These are phyloP conservation scores for Ceratobasidium sp. DNA, from an alignment of 1,284 basidiomycete genomes.

Conservation along the genomic window DNA sequence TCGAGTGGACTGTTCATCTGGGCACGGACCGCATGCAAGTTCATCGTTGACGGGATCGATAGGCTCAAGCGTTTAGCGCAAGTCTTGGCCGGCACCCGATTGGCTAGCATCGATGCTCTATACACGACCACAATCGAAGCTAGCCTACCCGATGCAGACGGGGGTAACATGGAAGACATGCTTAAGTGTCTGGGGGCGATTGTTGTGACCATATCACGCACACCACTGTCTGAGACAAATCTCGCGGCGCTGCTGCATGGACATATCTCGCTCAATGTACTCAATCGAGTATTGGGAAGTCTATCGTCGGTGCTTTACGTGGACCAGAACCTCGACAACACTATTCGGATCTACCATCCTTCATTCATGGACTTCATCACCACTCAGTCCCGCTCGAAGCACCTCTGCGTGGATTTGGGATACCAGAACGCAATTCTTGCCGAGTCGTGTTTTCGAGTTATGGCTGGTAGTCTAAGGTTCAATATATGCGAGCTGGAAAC, in stretches of 20 bases:
- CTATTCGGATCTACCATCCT: conserved; percentile 31
- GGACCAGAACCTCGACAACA: neutral
- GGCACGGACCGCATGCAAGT: conserved; percentile 16
- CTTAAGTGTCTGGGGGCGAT: neutral
- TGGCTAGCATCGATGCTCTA: neutral
- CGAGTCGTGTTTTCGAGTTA: neutral
- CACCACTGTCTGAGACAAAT: neutral
- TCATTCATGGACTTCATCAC: conserved; percentile 25
- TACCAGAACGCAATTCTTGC: conserved; percentile 17
- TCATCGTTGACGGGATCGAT: conserved; percentile 1
- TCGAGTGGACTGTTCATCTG: conserved; percentile 39
- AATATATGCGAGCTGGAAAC: conserved; percentile 33
- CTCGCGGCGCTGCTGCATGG: neutral
- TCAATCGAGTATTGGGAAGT: neutral
- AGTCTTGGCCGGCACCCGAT: neutral
- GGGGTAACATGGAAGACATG: neutral
- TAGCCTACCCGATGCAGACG: neutral
- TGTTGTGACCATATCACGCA: neutral
- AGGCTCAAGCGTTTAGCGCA: neutral
- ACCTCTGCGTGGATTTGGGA: neutral
- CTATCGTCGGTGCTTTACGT: conserved; percentile 31
- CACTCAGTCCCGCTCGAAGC: neutral
- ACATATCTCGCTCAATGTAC: neutral
- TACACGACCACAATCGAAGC: neutral
- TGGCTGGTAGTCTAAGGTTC: conserved; percentile 3